A percentile compares a stretch with the other conserved stretches of the same genome.
phyloP scores from a whole-genome alignment of 169 alveolate species.

The Plasmodium blacklocki region DNA sequence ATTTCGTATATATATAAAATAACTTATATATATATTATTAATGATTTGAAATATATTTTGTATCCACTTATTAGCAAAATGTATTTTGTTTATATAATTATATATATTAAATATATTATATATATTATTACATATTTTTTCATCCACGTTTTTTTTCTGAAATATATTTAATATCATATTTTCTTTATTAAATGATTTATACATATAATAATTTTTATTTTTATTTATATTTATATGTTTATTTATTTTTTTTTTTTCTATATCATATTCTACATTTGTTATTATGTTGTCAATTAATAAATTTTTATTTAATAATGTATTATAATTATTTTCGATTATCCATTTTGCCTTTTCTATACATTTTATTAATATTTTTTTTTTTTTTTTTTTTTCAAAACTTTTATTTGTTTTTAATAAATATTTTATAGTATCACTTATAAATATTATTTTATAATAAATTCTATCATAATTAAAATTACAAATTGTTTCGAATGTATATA shows the following conservation, averaged over 20 bases:
- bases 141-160: not conserved
- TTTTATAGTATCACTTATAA: conserved; percentile 12
- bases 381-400: too few species aligned
- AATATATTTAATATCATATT: too few species aligned
- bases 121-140: too few species aligned
- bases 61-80: conserved; percentile 45
- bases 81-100: not conserved
- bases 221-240: too few species aligned
- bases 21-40: conserved; percentile 60
- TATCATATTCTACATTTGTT: too few species aligned
- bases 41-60: conserved; percentile 64
- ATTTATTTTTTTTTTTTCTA: too few species aligned
- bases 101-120: too few species aligned
- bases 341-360: conserved; percentile 14
- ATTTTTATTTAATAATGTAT: too few species aligned
- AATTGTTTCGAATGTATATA: conserved; percentile 17
- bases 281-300: too few species aligned
- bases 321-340: conserved; percentile 1
- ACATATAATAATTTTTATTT: not conserved
- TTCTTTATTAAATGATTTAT: too few species aligned
- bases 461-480: conserved; percentile 1
- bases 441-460: conserved; percentile 7
- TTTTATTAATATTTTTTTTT: conserved; percentile 8
- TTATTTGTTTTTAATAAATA: not conserved
- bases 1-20: conserved; percentile 34